Evolutionary conservation across 1,284 basidiomycete genomes (phyloP).

Genomic region (Mycosarcoma mackinlayi): DNA sequence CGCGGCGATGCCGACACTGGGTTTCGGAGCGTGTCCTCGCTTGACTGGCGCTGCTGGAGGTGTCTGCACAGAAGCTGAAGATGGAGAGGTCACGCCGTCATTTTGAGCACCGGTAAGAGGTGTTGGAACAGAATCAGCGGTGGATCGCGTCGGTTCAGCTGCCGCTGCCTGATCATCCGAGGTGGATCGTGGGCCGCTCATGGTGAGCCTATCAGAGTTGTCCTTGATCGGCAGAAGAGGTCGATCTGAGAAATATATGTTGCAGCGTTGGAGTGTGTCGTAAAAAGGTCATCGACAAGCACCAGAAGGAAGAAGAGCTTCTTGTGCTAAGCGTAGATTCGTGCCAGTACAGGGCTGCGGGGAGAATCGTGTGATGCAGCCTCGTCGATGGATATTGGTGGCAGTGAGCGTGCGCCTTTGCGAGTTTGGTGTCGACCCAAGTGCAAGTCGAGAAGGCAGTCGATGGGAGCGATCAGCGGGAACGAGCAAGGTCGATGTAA

Average conservation of each 20-base stretch:
- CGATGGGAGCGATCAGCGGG: too few species aligned
- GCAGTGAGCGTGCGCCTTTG: too few species aligned
- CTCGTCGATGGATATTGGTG: too few species aligned
- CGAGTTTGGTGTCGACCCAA: too few species aligned
- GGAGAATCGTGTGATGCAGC: too few species aligned
- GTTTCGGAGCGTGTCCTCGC: slow-evolving; percentile 47
- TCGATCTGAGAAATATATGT: too few species aligned
- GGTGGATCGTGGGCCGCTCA: slow-evolving; percentile 22
- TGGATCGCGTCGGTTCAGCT: background rate
- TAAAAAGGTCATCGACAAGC: slow-evolving; percentile 9
- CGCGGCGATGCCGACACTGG: slow-evolving; percentile 59
- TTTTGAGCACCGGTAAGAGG: background rate
- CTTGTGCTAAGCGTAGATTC: too few species aligned
- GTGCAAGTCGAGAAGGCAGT: too few species aligned
- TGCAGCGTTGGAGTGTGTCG: too few species aligned
- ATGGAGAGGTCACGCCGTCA: background rate
- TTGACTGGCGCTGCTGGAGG: slow-evolving; percentile 15
- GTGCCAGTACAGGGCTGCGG: too few species aligned
- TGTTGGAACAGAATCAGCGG: slow-evolving; percentile 1
- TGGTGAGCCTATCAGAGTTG: background rate
- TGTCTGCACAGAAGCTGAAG: slow-evolving; percentile 4
- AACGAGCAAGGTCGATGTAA: too few species aligned
- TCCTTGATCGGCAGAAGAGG: background rate
- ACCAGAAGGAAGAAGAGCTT: too few species aligned
- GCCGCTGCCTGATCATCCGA: slow-evolving; percentile 8